Evolutionary conservation across 805 yeast species (phyloP).

Genomic region (Metschnikowia orientalis): DNA sequence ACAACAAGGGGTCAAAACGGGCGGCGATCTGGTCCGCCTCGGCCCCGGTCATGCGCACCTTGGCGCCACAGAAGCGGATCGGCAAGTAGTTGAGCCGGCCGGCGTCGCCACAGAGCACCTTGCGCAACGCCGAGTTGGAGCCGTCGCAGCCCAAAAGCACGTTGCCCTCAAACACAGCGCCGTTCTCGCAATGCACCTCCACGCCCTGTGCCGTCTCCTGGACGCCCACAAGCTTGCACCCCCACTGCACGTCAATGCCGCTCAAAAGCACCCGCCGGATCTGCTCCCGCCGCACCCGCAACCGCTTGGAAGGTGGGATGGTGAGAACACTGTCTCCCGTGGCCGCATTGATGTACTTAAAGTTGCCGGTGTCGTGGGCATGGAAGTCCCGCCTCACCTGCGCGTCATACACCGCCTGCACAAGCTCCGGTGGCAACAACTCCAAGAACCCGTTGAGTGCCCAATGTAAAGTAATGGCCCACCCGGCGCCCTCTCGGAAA

Average conservation of each 20-base stretch:
- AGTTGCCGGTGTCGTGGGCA: constrained; percentile 23
- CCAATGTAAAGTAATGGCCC: constrained; percentile 32
- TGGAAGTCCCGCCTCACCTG: constrained; percentile 26
- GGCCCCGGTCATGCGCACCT: constrained; percentile 18
- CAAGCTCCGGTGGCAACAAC: constrained; percentile 20
- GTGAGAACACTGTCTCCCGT: constrained; percentile 22
- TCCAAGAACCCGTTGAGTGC: constrained; percentile 21
- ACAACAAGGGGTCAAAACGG: constrained; percentile 24
- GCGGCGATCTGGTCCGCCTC: constrained; percentile 17
- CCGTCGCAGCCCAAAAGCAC: constrained; percentile 26
- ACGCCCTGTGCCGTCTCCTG: constrained; percentile 7
- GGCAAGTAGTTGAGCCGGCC: constrained; percentile 23
- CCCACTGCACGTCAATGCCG: constrained; percentile 27
- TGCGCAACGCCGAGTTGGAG: constrained; percentile 21
- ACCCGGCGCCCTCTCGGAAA: constrained; percentile 24
- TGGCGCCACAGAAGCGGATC: constrained; percentile 24
- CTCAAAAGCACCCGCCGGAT: constrained; percentile 19
- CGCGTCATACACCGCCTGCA: constrained; percentile 18
- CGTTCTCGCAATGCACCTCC: constrained; percentile 11
- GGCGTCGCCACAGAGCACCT: constrained; percentile 16
- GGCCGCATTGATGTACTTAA: constrained; percentile 25
- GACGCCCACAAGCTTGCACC: constrained; percentile 17
- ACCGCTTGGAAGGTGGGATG: constrained; percentile 27
- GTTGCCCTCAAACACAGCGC: constrained; percentile 16
- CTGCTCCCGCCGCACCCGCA: constrained; percentile 27